These are phyloP conservation scores for Aspergillus nanangensis DNA, from an alignment of 495 filamentous ascomycete species.

Conservation along the genomic window DNA sequence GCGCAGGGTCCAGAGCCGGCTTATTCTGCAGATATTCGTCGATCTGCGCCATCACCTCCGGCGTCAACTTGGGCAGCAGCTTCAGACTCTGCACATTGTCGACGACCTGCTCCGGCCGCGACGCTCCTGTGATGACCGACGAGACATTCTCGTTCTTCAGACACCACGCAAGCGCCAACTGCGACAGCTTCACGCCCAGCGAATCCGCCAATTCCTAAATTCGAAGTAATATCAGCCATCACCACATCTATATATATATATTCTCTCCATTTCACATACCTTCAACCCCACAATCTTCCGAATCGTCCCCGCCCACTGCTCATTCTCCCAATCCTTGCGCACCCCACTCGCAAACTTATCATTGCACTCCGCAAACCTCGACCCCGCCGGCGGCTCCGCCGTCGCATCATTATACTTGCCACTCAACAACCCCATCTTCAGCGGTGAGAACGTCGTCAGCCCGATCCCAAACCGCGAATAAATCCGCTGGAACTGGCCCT, in stretches of 20 bases:
- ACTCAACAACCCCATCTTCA: constrained; percentile 69
- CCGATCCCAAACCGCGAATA: constrained; percentile 64
- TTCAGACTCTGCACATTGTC: constrained; percentile 64
- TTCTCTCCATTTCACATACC: not conserved
- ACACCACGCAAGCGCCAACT: constrained; percentile 74
- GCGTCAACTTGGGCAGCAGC: constrained; percentile 57
- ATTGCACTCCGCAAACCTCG: constrained; percentile 36
- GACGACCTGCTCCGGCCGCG: constrained; percentile 64
- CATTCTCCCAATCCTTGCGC: constrained; percentile 21
- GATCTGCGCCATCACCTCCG: constrained; percentile 65
- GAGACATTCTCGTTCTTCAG: constrained; percentile 71
- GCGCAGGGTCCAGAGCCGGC: constrained; percentile 35
- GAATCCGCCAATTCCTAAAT: constrained; percentile 62
- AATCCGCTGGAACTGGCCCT: constrained; percentile 66
- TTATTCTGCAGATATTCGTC: constrained; percentile 63
- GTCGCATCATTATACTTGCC: constrained; percentile 73
- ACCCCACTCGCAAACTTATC: constrained; percentile 29
- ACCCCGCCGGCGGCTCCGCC: constrained; percentile 28
- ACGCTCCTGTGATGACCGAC: constrained; percentile 74
- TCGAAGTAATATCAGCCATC: constrained; percentile 14
- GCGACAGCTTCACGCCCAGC: constrained; percentile 59
- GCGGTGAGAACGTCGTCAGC: constrained; percentile 68
- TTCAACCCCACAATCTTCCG: constrained; percentile 21
- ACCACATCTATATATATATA: not conserved
- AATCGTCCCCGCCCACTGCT: constrained; percentile 20